phyloP scores from a whole-genome alignment of 108 stramenopile species.

The Mediolabrus comicus region DNA sequence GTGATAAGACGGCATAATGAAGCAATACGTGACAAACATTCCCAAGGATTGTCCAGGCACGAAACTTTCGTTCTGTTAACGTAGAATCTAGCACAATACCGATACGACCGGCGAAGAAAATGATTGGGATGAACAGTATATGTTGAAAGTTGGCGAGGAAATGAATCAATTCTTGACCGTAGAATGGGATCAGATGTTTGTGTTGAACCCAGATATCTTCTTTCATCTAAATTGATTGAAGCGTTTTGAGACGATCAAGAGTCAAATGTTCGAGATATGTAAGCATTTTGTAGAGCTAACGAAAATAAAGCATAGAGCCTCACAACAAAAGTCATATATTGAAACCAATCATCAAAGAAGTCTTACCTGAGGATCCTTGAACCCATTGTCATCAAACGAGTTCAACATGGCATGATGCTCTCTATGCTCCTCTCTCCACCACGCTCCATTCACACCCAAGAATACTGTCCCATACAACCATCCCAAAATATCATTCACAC shows the following conservation, averaged over 20 bases:
- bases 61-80: slow-evolving; percentile 31
- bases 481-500: slow-evolving; percentile 25
- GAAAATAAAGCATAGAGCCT: background rate
- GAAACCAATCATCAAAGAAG: background rate
- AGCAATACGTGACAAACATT: slow-evolving; percentile 23
- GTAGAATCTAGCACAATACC: slow-evolving; percentile 33
- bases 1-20: slow-evolving; percentile 23
- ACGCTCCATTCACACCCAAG: slow-evolving; percentile 35
- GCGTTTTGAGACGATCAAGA: background rate
- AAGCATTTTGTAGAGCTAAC: too few species aligned
- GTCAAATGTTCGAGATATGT: background rate
- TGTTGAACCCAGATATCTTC: slow-evolving; percentile 35
- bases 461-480: slow-evolving; percentile 34
- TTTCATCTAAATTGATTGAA: slow-evolving; percentile 12
- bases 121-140: slow-evolving; percentile 28
- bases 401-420: slow-evolving; percentile 38
- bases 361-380: slow-evolving; percentile 41
- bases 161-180: slow-evolving; percentile 21
- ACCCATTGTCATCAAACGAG: slow-evolving; percentile 21
- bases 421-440: slow-evolving; percentile 36
- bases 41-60: slow-evolving; percentile 27
- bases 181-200: slow-evolving; percentile 24
- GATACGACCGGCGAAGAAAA: slow-evolving; percentile 19
- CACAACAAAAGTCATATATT: too few species aligned
- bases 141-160: slow-evolving; percentile 32